phyloP scores from a whole-genome alignment of 345 rosid genomes.

The Gynandropsis gynandra region DNA sequence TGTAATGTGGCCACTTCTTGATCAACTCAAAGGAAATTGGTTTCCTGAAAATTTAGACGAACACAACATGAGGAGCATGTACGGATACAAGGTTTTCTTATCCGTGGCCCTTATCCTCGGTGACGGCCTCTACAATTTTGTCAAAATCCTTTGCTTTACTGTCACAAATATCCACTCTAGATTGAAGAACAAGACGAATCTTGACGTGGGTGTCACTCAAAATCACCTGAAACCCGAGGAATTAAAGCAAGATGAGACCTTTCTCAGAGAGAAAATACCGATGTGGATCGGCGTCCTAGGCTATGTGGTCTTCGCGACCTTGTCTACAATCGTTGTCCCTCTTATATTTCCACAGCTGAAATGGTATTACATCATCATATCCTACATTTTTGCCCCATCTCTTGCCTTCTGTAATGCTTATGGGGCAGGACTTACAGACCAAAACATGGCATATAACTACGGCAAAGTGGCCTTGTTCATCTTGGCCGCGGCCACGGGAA shows the following conservation, averaged over 20 bases:
- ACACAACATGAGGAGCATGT: slow-evolving; percentile 73
- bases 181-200: slow-evolving; percentile 34
- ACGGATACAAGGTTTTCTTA: slow-evolving; percentile 90
- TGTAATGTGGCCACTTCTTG: slow-evolving; percentile 85
- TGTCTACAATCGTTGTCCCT: slow-evolving; percentile 61
- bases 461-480: slow-evolving; percentile 86
- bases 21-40: slow-evolving; percentile 68
- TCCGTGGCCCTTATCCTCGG: slow-evolving; percentile 86
- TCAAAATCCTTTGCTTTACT: slow-evolving; percentile 53
- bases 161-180: slow-evolving; percentile 39
- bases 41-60: slow-evolving; percentile 52
- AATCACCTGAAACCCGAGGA: slow-evolving; percentile 18
- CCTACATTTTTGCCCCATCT: slow-evolving; percentile 79
- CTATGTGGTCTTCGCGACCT: slow-evolving; percentile 42
- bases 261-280: slow-evolving; percentile 68
- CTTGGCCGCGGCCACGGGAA: slow-evolving; percentile 69
- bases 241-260: slow-evolving; percentile 50
- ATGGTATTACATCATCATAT: slow-evolving; percentile 72
- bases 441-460: slow-evolving; percentile 96
- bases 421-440: slow-evolving; percentile 92
- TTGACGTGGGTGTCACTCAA: slow-evolving; percentile 23
- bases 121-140: slow-evolving; percentile 83
- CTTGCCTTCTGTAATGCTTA: slow-evolving; percentile 91
- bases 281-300: slow-evolving; percentile 63
- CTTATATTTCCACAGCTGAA: slow-evolving; percentile 84